These are phyloP conservation scores for Sporothrix humicola DNA, from an alignment of 2,329 filamentous ascomycete species.

Conservation along the genomic window DNA sequence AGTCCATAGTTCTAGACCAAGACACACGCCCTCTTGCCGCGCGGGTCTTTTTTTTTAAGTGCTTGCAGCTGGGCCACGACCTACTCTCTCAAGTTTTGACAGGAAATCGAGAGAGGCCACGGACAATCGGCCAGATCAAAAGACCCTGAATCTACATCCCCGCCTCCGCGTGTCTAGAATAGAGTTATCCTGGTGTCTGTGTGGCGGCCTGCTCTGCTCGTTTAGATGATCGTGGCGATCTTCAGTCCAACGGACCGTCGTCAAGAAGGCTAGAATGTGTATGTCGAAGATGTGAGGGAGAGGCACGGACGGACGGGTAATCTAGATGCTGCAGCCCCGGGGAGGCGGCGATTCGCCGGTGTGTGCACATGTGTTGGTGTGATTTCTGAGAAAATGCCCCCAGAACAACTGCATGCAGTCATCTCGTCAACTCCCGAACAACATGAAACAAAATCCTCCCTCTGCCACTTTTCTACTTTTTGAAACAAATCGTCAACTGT, in stretches of 20 bases:
- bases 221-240: slow-evolving; percentile 17
- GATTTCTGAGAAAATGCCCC: not conserved
- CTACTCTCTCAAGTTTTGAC: not conserved
- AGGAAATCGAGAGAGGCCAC: not conserved
- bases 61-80: slow-evolving; percentile 1
- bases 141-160: not conserved
- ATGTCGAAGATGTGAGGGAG: not conserved
- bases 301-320: slow-evolving; percentile 1
- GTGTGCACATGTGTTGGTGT: not conserved
- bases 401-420: not conserved
- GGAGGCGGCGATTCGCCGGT: not conserved
- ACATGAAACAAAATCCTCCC: not conserved
- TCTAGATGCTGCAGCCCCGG: slow-evolving; percentile 9
- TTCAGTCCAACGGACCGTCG: not conserved
- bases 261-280: not conserved
- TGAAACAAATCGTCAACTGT: not conserved
- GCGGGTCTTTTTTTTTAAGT: slow-evolving; percentile 2
- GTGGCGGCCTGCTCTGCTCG: slow-evolving; percentile 19
- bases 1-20: not conserved
- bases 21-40: not conserved
- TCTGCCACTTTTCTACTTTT: too few relatives aligned
- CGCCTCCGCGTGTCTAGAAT: not conserved
- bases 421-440: not conserved
- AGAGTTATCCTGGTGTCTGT: not conserved
- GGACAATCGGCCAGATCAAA: not conserved